phyloP scores from a whole-genome alignment of 192 early-diverging fungal species.

The Linnemannia zychae region DNA sequence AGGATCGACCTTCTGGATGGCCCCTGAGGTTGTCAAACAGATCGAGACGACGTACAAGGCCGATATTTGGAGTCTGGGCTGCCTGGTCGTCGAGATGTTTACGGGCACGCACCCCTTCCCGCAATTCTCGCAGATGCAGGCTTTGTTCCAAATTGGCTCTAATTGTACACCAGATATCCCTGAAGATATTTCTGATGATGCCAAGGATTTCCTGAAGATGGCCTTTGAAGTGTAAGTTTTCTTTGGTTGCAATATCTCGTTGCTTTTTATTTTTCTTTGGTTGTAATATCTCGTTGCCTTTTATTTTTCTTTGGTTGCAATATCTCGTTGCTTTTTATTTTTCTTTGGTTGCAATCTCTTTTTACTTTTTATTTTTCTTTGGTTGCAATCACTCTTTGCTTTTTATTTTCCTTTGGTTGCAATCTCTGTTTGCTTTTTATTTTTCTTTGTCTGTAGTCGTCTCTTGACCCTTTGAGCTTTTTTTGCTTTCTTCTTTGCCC shows the following conservation, averaged over 20 bases:
- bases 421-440: too few relatives aligned
- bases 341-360: neutral
- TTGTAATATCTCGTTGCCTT: neutral
- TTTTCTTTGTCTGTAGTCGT: too few relatives aligned
- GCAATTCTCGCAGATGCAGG: constrained; percentile 84
- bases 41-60: constrained; percentile 93
- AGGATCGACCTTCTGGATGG: constrained; percentile 99
- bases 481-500: too few relatives aligned
- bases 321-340: too few relatives aligned
- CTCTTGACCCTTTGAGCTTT: too few relatives aligned
- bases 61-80: constrained; percentile 96
- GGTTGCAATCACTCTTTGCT: too few relatives aligned
- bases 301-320: neutral
- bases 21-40: constrained; percentile 97
- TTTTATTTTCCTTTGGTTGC: too few relatives aligned
- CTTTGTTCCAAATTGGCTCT: constrained; percentile 86
- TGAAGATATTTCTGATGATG: constrained; percentile 74
- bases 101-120: constrained; percentile 94
- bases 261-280: neutral
- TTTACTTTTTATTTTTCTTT: neutral
- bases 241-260: neutral
- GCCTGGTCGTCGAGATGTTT: constrained; percentile 99
- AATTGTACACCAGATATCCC: constrained; percentile 89
- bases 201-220: constrained; percentile 78
- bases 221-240: constrained; percentile 83